Base-by-base conservation (phyloP, 345 rosid genomes). In the Hypericum androsaemum region DNA sequence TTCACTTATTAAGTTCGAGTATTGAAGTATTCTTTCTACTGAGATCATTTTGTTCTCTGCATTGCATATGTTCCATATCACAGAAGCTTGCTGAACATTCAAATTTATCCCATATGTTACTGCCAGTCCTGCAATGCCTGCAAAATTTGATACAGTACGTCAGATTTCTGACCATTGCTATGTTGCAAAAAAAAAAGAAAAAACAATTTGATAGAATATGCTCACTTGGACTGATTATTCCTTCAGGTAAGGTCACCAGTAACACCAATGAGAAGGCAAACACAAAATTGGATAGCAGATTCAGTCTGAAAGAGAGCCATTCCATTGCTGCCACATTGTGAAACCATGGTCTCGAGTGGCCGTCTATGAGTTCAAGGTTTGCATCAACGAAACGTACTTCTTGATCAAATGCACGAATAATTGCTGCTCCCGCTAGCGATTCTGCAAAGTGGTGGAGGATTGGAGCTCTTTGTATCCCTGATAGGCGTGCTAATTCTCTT, bases 361-460 rank as follows among this genome's bases (percentile, higher is more conserved):
- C 71, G 65, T 89, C 88, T 52, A 86, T 62, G 37, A 86, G 94
- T 49, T 43, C 55, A 22, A 86, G 88, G 60, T 89, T 89, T 54
- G 80, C 68, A 61, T 54, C 50, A 41, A 63, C 64, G 67, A 89
- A 89, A 12, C 97, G 86, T 1, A 65, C 75, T 67, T 58, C 73
- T 59, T 84, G 90, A 61, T 79, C 84, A 71, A 86, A 89, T 39
- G 95, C 90, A 12, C 94, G 90, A 58, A 89, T 86, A 37, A 88
- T 77, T 56, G 90, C 83, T 39, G 96, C 88, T 11, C 97, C 97
- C 39, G 95, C 77, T 53, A 84, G 75, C 3, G 96, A 89, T 69
- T 89, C 97, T 46, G 88, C 83, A 66, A 89, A 89, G 76, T 89
- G 97, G 58, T 86, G 97, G 57, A 89, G 94, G 49, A 89, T 89